phyloP scores from a whole-genome alignment of 768 basidiomycete species.

The Pulveroboletus sp. region DNA sequence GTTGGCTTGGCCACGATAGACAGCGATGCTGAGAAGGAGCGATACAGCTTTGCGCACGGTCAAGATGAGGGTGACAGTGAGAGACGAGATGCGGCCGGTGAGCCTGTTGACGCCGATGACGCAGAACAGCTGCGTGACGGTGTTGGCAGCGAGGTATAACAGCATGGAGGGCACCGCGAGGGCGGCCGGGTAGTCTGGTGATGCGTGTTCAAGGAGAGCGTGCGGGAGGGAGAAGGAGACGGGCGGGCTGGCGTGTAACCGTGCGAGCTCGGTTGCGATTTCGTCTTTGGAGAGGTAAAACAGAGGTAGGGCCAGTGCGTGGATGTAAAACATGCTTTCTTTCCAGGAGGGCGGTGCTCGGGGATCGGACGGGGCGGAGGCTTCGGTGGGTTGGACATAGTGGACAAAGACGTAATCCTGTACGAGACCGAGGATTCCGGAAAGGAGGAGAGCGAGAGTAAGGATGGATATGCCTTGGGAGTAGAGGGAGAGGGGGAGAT shows the following conservation, averaged over 20 bases:
- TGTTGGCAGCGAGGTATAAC: constrained; percentile 67
- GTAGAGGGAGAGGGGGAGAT: constrained; percentile 38
- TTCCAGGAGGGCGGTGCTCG: constrained; percentile 57
- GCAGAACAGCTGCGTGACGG: constrained; percentile 80
- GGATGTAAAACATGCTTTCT: constrained; percentile 90
- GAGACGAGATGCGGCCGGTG: constrained; percentile 67
- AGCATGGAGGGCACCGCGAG: constrained; percentile 53
- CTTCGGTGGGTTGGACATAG: constrained; percentile 37
- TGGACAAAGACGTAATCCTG: constrained; percentile 74
- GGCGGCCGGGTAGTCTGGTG: too few relatives aligned
- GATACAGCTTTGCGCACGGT: constrained; percentile 81
- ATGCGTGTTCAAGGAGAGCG: background rate
- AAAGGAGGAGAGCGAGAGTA: constrained; percentile 69
- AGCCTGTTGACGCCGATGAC: constrained; percentile 84
- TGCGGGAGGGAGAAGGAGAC: constrained; percentile 11
- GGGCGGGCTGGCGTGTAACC: constrained; percentile 10
- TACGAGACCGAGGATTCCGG: constrained; percentile 75
- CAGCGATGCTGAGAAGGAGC: constrained; percentile 62
- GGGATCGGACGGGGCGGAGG: constrained; percentile 17
- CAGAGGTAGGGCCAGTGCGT: constrained; percentile 75
- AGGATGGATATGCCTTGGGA: constrained; percentile 71
- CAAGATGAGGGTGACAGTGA: constrained; percentile 76
- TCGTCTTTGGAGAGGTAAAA: constrained; percentile 59
- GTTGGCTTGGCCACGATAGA: constrained; percentile 40
- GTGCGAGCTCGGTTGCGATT: constrained; percentile 33